Percentiles rank a stretch among this genome's conserved stretches.
phyloP scores from a whole-genome alignment of 2,329 filamentous ascomycete genomes.

The Sporothrix phasma region DNA sequence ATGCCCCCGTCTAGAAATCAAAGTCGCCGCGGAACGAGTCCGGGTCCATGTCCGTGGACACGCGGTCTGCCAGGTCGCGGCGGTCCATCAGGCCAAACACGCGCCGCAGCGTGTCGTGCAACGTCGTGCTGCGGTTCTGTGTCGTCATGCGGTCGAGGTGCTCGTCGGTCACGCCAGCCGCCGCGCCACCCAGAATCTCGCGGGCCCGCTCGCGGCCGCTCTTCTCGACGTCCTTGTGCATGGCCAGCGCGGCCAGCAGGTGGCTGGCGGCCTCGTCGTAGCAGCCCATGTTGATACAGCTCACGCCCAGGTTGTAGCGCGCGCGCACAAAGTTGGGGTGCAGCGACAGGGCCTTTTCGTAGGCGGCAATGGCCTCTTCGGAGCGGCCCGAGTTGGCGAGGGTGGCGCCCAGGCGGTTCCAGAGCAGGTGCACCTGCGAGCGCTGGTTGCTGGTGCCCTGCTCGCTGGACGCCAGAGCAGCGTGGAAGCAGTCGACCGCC shows the following conservation, averaged over 20 bases:
- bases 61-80: constrained; percentile 76
- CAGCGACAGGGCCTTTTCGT: constrained; percentile 81
- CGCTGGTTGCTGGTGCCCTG: constrained; percentile 73
- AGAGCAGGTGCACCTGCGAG: constrained; percentile 83
- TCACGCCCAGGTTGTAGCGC: constrained; percentile 91
- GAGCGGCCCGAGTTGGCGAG: constrained; percentile 87
- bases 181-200: constrained; percentile 61
- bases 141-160: constrained; percentile 79
- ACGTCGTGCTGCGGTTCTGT: constrained; percentile 92
- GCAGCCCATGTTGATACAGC: constrained; percentile 95
- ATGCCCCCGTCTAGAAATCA: constrained; percentile 51
- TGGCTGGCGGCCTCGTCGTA: constrained; percentile 89
- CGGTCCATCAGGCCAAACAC: constrained; percentile 97
- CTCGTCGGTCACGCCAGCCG: constrained; percentile 46
- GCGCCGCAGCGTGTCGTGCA: constrained; percentile 86
- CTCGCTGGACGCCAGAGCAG: constrained; percentile 78
- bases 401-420: constrained; percentile 94
- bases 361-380: constrained; percentile 94
- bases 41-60: constrained; percentile 82
- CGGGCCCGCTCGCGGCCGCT: constrained; percentile 74
- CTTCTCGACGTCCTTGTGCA: constrained; percentile 90
- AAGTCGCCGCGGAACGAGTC: constrained; percentile 82
- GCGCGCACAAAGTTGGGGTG: constrained; percentile 95
- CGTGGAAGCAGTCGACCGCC: constrained; percentile 94
- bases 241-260: constrained; percentile 79